phyloP scores from a whole-genome alignment of 805 yeast species.

The Metschnikowia lochheadii region DNA sequence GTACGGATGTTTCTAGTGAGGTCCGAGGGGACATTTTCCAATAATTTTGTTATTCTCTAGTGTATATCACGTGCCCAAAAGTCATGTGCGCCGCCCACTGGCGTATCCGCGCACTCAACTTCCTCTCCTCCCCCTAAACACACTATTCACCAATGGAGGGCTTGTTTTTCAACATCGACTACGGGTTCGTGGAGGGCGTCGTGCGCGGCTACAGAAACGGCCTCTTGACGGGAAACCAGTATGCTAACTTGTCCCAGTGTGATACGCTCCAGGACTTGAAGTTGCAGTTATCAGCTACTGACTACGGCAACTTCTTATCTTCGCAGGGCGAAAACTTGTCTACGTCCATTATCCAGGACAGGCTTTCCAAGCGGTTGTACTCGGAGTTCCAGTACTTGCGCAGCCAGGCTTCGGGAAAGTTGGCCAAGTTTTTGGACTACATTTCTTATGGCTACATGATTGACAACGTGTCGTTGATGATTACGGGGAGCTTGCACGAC shows the following conservation, averaged over 20 bases:
- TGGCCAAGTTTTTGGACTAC: constrained; percentile 82
- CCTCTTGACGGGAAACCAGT: constrained; percentile 70
- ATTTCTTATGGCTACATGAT: constrained; percentile 97
- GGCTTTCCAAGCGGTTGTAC: constrained; percentile 68
- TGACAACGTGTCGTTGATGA: constrained; percentile 92
- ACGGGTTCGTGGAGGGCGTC: constrained; percentile 90
- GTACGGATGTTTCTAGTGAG: not conserved
- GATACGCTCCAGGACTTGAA: constrained; percentile 92
- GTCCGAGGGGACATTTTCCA: no score
- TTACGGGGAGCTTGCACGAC: constrained; percentile 95
- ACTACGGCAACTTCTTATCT: constrained; percentile 86
- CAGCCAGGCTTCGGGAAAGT: constrained; percentile 75
- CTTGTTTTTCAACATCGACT: constrained; percentile 80
- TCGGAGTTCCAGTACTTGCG: constrained; percentile 82
- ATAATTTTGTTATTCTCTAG: not conserved
- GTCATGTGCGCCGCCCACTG: no score
- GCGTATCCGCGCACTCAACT: not conserved
- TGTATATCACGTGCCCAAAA: no score
- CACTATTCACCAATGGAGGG: constrained; percentile 68
- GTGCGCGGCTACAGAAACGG: constrained; percentile 94
- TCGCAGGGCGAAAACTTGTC: constrained; percentile 80
- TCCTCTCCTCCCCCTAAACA: not conserved
- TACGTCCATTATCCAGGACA: constrained; percentile 81
- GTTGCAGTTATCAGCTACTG: constrained; percentile 91
- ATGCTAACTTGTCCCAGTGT: constrained; percentile 91